phyloP scores from a whole-genome alignment of 2,329 filamentous ascomycete species.

The Fonsecaea multimorphosa region DNA sequence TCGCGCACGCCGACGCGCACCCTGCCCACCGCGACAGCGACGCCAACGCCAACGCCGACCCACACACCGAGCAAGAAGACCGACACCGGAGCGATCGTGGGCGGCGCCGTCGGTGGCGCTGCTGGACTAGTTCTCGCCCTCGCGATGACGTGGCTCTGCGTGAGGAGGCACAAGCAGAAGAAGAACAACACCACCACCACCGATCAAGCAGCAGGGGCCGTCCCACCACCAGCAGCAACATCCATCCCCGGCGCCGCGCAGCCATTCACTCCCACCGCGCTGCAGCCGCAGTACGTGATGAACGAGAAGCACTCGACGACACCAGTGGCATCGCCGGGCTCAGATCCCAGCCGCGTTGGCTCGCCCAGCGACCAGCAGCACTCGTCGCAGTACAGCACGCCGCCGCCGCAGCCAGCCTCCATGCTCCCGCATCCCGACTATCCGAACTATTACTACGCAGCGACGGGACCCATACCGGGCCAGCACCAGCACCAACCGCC shows the following conservation, averaged over 20 bases:
- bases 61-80: constrained; percentile 39
- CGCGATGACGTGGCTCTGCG: neutral
- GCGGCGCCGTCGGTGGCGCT: constrained; percentile 23
- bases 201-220: neutral
- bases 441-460: neutral
- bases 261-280: neutral
- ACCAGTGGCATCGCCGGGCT: neutral
- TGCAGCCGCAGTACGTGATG: neutral
- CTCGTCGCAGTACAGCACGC: constrained; percentile 6
- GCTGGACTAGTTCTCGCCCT: neutral
- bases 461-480: neutral
- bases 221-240: neutral
- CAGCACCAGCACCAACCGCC: neutral
- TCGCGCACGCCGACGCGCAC: constrained; percentile 13
- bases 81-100: constrained; percentile 27
- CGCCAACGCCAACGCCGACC: constrained; percentile 41
- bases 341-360: neutral
- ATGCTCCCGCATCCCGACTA: neutral
- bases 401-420: neutral
- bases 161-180: neutral
- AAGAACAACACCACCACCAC: neutral
- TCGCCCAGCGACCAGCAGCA: neutral
- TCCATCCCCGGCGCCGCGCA: neutral
- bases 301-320: neutral
- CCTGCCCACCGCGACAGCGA: constrained; percentile 37